A percentile compares a stretch with the other conserved stretches of the same genome.
These are phyloP conservation scores for Candida tropicalis DNA, from an alignment of 1,139 yeast genomes.

Conservation along the genomic window DNA sequence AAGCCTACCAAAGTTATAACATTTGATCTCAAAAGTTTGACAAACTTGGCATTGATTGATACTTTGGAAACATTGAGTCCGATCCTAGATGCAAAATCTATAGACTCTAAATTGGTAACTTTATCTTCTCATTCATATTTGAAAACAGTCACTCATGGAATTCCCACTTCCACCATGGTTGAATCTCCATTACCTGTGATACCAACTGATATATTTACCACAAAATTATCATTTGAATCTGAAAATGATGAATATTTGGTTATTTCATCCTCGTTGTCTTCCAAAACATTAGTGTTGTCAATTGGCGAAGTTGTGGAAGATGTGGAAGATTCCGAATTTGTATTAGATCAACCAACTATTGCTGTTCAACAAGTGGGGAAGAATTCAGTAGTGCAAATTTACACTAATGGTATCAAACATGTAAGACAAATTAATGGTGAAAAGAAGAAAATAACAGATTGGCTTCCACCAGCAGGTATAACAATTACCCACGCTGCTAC, in stretches of 20 bases:
- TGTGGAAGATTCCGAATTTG: constrained; percentile 65
- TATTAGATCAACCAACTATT: constrained; percentile 60
- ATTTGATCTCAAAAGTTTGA: constrained; percentile 37
- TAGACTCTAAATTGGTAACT: constrained; percentile 30
- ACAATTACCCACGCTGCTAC: constrained; percentile 60
- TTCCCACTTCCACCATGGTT: constrained; percentile 63
- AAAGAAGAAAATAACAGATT: constrained; percentile 51
- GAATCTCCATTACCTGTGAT: constrained; percentile 69
- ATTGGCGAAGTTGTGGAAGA: constrained; percentile 83
- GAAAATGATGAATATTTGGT: constrained; percentile 65
- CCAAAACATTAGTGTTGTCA: constrained; percentile 70
- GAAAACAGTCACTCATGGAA: constrained; percentile 59
- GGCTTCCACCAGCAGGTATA: constrained; percentile 87
- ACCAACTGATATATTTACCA: constrained; percentile 65
- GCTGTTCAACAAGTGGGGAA: constrained; percentile 72
- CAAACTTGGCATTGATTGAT: constrained; percentile 63
- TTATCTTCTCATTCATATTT: constrained; percentile 44
- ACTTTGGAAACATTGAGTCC: constrained; percentile 60
- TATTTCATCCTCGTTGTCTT: constrained; percentile 58
- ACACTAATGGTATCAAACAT: constrained; percentile 72
- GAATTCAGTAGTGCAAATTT: constrained; percentile 69
- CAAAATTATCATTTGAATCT: constrained; percentile 48
- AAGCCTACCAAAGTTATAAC: constrained; percentile 1
- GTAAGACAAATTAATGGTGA: constrained; percentile 34
- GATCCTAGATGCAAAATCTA: constrained; percentile 49